Evolutionary conservation across 73 alveolate species (phyloP).

Genomic region (Paramecium caudatum): DNA sequence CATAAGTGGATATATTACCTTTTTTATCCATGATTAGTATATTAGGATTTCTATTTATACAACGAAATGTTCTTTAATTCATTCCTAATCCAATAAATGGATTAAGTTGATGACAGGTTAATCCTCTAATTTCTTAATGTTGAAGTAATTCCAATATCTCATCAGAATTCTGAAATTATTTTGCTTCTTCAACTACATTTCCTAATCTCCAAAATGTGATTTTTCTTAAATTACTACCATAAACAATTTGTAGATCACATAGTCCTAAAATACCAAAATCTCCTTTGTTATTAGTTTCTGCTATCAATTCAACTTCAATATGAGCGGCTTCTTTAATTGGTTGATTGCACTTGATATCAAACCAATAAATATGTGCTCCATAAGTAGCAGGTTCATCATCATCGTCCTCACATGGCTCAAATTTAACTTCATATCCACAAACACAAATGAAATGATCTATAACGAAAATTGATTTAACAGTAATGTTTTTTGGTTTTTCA

Average conservation of each 20-base stretch:
- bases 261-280: background rate
- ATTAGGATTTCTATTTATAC: conserved; percentile 29
- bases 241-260: background rate
- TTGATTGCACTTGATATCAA: background rate
- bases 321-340: background rate
- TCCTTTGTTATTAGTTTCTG: conserved; percentile 18
- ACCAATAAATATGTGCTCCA: background rate
- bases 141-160: background rate
- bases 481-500: background rate
- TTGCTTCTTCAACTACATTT: background rate
- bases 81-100: conserved; percentile 15
- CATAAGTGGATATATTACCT: background rate
- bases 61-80: background rate
- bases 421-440: conserved; percentile 29
- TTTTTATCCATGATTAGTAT: background rate
- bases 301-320: background rate
- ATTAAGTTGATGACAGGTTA: background rate
- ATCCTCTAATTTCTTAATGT: conserved; percentile 25
- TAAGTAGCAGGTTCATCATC: conserved; percentile 38
- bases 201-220: conserved; percentile 6
- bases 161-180: conserved; percentile 8
- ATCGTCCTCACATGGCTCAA: background rate
- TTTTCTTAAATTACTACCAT: conserved; percentile 10
- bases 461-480: background rate
- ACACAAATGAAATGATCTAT: conserved; percentile 16